Evolutionary conservation across 352 stramenopile genomes (phyloP).

Genomic region (Phytophthora syringae): DNA sequence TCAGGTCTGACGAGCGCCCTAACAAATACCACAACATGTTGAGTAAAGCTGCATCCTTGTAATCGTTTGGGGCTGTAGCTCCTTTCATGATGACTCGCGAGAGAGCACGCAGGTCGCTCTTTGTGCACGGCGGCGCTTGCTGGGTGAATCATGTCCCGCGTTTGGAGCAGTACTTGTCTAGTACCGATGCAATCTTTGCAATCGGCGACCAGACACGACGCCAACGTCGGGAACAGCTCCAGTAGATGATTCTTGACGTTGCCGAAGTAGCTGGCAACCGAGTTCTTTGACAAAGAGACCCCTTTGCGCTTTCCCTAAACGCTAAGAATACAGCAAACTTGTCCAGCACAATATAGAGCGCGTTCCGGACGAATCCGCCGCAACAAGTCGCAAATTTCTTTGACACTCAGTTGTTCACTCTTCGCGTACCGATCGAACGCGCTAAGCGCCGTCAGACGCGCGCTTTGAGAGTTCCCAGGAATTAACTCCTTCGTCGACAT

Average conservation of each 20-base stretch:
- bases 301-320: constrained; percentile 3
- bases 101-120: not conserved
- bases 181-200: constrained; percentile 17
- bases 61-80: not conserved
- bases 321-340: constrained; percentile 14
- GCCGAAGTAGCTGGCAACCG: constrained; percentile 10
- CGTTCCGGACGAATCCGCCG: not conserved
- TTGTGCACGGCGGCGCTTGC: constrained; percentile 13
- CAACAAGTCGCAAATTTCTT: not conserved
- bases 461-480: not conserved
- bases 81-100: not conserved
- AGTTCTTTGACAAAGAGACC: constrained; percentile 8
- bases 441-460: not conserved
- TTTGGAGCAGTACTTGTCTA: constrained; percentile 11
- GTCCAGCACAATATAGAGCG: constrained; percentile 10
- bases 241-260: constrained; percentile 14
- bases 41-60: constrained; percentile 2
- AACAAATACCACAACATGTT: not conserved
- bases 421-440: not conserved
- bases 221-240: not conserved
- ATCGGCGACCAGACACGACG: not conserved
- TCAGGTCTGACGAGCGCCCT: constrained; percentile 2
- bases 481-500: constrained; percentile 6
- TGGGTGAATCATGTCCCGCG: constrained; percentile 8
- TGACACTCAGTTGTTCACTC: not conserved